phyloP scores from a whole-genome alignment of 768 basidiomycete genomes.

The Exidia glandulosa region DNA sequence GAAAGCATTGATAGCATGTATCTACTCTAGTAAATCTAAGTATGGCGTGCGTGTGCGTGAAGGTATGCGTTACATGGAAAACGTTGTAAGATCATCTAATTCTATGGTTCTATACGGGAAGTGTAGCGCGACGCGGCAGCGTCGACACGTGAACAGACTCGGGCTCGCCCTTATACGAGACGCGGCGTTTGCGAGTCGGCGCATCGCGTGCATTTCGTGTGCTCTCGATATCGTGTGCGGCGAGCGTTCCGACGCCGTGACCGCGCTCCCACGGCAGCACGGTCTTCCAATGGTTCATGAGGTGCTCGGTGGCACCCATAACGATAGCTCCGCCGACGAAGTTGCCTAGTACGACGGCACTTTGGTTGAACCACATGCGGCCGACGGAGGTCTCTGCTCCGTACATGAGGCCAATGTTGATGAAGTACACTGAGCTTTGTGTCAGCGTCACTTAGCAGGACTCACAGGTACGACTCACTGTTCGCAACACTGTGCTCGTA shows the following conservation, averaged over 20 bases:
- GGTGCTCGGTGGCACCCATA: constrained; percentile 4
- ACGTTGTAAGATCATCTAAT: too few species aligned
- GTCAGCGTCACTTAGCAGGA: neutral
- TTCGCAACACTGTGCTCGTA: constrained; percentile 11
- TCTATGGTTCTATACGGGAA: neutral
- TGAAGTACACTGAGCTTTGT: constrained; percentile 7
- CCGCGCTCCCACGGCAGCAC: constrained; percentile 4
- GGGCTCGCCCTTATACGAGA: neutral
- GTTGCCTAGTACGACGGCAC: constrained; percentile 10
- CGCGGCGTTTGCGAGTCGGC: neutral
- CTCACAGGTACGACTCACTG: constrained; percentile 1
- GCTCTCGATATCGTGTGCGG: constrained; percentile 2
- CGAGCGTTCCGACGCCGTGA: constrained; percentile 2
- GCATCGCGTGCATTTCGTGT: neutral
- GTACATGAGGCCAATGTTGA: constrained; percentile 10
- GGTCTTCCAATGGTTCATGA: constrained; percentile 4
- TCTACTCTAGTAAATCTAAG: too few species aligned
- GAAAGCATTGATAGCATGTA: too few species aligned
- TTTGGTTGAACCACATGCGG: constrained; percentile 10
- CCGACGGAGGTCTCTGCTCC: constrained; percentile 8
- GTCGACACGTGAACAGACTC: neutral
- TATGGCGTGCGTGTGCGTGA: too few species aligned
- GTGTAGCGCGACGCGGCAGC: neutral
- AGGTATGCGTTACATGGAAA: too few species aligned
- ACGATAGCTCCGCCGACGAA: constrained; percentile 9